Percentiles rank a stretch among this genome's conserved stretches.
Conservation (phyloP, 768 basidiomycete genomes). For the Naganishia randhawae region DNA sequence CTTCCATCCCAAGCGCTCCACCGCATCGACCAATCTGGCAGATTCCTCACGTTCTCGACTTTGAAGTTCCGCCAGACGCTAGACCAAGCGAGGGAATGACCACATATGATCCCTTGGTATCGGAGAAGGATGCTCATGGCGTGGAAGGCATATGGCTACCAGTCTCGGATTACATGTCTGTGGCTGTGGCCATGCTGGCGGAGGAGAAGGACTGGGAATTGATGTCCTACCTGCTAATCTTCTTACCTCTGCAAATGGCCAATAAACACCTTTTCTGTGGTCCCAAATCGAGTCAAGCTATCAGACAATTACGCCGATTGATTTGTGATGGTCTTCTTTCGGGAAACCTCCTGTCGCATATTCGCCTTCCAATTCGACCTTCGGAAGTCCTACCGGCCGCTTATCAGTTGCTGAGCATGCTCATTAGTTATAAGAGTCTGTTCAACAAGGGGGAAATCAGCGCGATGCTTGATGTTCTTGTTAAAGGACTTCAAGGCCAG, state of each 20-base stretch:
- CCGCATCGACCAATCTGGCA: slow-evolving; percentile 59
- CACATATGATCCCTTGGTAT: slow-evolving; percentile 50
- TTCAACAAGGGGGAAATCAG: slow-evolving; percentile 59
- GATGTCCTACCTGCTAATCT: slow-evolving; percentile 82
- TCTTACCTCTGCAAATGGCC: slow-evolving; percentile 81
- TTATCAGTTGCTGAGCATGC: slow-evolving; percentile 78
- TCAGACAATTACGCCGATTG: slow-evolving; percentile 62
- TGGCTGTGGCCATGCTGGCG: slow-evolving; percentile 64
- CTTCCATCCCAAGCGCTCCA: slow-evolving; percentile 25
- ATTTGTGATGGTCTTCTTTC: slow-evolving; percentile 66
- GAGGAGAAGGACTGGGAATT: slow-evolving; percentile 86
- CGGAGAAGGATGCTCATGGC: slow-evolving; percentile 33
- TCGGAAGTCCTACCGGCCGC: slow-evolving; percentile 83
- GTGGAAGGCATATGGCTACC: slow-evolving; percentile 57
- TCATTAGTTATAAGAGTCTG: slow-evolving; percentile 78
- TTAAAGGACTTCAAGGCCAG: slow-evolving; percentile 51
- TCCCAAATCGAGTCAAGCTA: slow-evolving; percentile 64
- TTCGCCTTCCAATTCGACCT: slow-evolving; percentile 55
- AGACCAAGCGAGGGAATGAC: slow-evolving; percentile 55
- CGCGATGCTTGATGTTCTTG: slow-evolving; percentile 53
- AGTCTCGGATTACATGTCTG: slow-evolving; percentile 67
- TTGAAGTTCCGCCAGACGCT: slow-evolving; percentile 52
- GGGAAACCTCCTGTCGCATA: slow-evolving; percentile 58
- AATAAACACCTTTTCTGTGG: slow-evolving; percentile 98
- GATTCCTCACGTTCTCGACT: slow-evolving; percentile 41